Conservation (phyloP, 345 rosid species). For the Brassica cretica region DNA sequence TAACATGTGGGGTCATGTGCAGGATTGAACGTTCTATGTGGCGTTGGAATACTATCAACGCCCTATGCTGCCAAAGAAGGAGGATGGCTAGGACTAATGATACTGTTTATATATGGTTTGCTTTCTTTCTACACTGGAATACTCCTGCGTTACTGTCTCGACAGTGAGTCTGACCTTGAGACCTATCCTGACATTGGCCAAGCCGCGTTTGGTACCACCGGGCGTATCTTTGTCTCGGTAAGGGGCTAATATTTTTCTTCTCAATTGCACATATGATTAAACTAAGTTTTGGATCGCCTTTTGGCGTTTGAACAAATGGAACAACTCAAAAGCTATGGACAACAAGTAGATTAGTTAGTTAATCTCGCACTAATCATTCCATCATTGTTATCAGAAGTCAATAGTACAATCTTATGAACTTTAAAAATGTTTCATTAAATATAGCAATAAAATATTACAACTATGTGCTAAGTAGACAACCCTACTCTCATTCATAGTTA, state of each 20-base stretch:
- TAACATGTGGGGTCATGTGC: conserved; percentile 42
- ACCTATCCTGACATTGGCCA: conserved; percentile 98
- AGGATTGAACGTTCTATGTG: conserved; percentile 95
- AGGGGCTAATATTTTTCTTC: conserved; percentile 8
- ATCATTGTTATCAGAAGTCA: conserved; percentile 7
- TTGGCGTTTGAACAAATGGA: conserved; percentile 15
- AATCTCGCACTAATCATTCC: neutral
- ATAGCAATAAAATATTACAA: neutral
- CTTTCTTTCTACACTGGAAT: conserved; percentile 91
- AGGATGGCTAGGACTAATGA: conserved; percentile 81
- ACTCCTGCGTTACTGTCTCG: conserved; percentile 79
- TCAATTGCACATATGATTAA: too few relatives aligned
- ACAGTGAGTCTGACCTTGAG: conserved; percentile 85
- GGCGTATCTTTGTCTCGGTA: conserved; percentile 83
- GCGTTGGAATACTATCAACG: conserved; percentile 93
- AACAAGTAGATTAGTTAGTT: neutral
- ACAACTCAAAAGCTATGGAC: conserved; percentile 16
- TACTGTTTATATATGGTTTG: conserved; percentile 61
- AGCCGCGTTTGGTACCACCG: conserved; percentile 86
- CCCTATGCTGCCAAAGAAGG: conserved; percentile 94
- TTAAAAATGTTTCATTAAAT: neutral
- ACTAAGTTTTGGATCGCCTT: conserved; percentile 3
- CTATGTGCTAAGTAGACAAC: neutral
- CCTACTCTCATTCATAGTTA: neutral
- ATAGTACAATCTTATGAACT: neutral